Base-by-base conservation (phyloP, 768 basidiomycete genomes). In the Nevesoporus exiguus region DNA sequence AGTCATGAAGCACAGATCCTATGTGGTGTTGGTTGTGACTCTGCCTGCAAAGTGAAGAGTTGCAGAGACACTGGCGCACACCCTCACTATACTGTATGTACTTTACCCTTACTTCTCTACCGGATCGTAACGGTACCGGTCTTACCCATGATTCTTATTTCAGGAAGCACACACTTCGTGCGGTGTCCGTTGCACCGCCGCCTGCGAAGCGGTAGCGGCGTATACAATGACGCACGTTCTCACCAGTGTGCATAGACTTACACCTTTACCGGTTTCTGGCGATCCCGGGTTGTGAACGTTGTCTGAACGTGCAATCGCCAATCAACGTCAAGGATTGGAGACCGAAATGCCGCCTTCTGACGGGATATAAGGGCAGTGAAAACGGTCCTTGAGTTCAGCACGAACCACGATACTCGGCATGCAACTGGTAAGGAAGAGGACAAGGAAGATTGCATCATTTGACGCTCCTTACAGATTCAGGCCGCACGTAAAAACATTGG, bases 401-500 rank as follows among this genome's bases (percentile, higher is more conserved):
- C 27, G 27, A 29, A 29, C 27, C 27, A 29, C 27, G 8, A 29
- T 29, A 29, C 22, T 50, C 11, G 6, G 56, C 44, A 55, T 65
- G 59, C 33, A 52, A 33, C 37, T 62, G 47, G 56, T 65, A 58
- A 41, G 54, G 42, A 9, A 48, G 5, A 19, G 1, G 6, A 19
- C 5, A 5, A 34, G 3, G 9, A 1, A 1, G 3, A 22, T 10
- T 33, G n/a, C 19, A 10, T 46, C 29, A 10, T 40, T 19, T 53
- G 7, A 61, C 37, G 21, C 24, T n/a, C 14, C 5, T 42, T 13
- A 27, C 44, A 65, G 63, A 19, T 48, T 10, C 52, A 59, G 25
- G 27, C 41, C 34, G 30, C 54, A 13, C 63, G 57, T 10, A 22
- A 34, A 44, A 64, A 59, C 15, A 51, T 65, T 31, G 14, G 33